phyloP scores from a whole-genome alignment of 2,329 filamentous ascomycete genomes.

The Catunica adiposa region DNA sequence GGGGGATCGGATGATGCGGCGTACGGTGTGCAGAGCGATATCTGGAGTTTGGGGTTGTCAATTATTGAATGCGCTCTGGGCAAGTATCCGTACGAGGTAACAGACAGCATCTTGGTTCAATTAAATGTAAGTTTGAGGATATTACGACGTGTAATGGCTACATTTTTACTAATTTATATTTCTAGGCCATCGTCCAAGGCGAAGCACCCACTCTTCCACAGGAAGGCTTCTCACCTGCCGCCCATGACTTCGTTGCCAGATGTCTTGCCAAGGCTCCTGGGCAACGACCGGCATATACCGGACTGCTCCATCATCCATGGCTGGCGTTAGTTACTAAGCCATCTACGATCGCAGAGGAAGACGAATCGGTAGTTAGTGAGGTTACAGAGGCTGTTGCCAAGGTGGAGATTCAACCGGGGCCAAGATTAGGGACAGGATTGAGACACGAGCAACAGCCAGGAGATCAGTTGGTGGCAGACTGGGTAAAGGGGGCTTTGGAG shows the following conservation, averaged over 20 bases:
- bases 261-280: slow-evolving; percentile 89
- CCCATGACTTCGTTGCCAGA: slow-evolving; percentile 71
- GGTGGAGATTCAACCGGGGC: neutral
- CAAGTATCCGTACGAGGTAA: slow-evolving; percentile 91
- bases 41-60: slow-evolving; percentile 88
- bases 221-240: slow-evolving; percentile 60
- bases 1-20: slow-evolving; percentile 24
- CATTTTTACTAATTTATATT: neutral
- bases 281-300: slow-evolving; percentile 82
- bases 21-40: slow-evolving; percentile 94
- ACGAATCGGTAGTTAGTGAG: slow-evolving; percentile 40
- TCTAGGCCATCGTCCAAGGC: slow-evolving; percentile 91
- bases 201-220: slow-evolving; percentile 79
- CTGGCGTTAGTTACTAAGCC: slow-evolving; percentile 60
- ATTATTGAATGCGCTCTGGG: slow-evolving; percentile 94
- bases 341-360: slow-evolving; percentile 54
- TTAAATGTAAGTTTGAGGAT: slow-evolving; percentile 55
- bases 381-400: neutral
- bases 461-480: slow-evolving; percentile 71
- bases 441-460: slow-evolving; percentile 27
- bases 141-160: neutral
- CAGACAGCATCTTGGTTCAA: slow-evolving; percentile 96
- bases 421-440: neutral
- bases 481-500: slow-evolving; percentile 61
- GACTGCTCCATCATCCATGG: slow-evolving; percentile 82